Evolutionary conservation across 2,329 filamentous ascomycete genomes (phyloP).

Genomic region (Verticillium nonalfalfae): DNA sequence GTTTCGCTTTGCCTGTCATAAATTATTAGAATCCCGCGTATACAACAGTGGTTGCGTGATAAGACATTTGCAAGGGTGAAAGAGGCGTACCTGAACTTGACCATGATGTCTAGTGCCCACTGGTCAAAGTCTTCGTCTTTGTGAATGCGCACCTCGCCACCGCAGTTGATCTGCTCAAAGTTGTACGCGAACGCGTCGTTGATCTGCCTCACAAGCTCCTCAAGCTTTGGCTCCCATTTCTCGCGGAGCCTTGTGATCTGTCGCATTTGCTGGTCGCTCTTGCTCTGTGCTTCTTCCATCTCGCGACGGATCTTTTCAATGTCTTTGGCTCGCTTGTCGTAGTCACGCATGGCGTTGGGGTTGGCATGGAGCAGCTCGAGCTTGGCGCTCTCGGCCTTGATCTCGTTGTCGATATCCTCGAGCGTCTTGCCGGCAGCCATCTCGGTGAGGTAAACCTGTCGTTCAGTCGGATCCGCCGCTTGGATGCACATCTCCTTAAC

Average conservation of each 20-base stretch:
- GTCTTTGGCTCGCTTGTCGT: conserved; percentile 62
- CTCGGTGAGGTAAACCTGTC: conserved; percentile 31
- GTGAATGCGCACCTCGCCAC: conserved; percentile 80
- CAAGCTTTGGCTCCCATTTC: conserved; percentile 79
- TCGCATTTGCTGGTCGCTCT: conserved; percentile 46
- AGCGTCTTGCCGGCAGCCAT: conserved; percentile 43
- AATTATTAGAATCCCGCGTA: no score
- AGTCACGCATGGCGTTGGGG: conserved; percentile 69
- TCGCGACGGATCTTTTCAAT: conserved; percentile 59
- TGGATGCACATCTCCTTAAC: conserved; percentile 32
- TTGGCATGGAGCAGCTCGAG: conserved; percentile 78
- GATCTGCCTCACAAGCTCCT: conserved; percentile 71
- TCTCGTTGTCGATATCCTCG: conserved; percentile 65
- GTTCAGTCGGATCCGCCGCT: conserved; percentile 21
- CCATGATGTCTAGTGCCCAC: conserved; percentile 90
- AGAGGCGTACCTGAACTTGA: conserved; percentile 71
- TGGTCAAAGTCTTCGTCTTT: conserved; percentile 91
- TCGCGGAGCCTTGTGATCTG: conserved; percentile 61
- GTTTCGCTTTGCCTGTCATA: conserved; percentile 65
- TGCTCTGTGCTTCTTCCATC: conserved; percentile 47
- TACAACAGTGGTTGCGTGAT: no score
- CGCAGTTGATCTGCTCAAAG: conserved; percentile 89
- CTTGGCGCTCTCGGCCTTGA: conserved; percentile 66
- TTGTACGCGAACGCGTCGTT: conserved; percentile 89
- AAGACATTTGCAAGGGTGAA: no score